A percentile compares a stretch with the other conserved stretches of the same genome.
Evolutionary conservation across 2,329 filamentous ascomycete genomes (phyloP).

Genomic region (Cytospora piceae): DNA sequence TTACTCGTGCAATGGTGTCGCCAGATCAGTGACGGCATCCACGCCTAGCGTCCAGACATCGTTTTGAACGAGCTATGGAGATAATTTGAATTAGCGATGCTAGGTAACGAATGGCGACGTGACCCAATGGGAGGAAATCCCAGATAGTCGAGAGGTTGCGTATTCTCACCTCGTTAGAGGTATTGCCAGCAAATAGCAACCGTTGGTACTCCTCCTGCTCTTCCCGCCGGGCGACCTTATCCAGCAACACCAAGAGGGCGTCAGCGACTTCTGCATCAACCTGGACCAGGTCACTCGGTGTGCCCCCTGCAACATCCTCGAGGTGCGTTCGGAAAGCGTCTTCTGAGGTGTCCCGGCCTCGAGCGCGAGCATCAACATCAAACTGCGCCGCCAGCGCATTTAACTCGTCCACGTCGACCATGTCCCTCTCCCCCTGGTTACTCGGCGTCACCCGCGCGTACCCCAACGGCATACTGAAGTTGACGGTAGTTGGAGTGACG

Average conservation of each 20-base stretch:
- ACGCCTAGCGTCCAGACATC: conserved; percentile 19
- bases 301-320: background rate
- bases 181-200: conserved; percentile 11
- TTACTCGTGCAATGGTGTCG: conserved; percentile 26
- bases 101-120: background rate
- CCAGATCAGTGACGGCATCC: conserved; percentile 18
- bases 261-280: conserved; percentile 5
- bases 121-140: background rate
- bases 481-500: conserved; percentile 5
- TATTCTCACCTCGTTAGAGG: conserved; percentile 21
- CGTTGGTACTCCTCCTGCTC: conserved; percentile 27
- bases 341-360: conserved; percentile 3
- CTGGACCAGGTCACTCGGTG: background rate
- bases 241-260: conserved; percentile 1
- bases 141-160: too few species aligned
- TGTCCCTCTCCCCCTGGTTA: background rate
- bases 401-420: conserved; percentile 12
- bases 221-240: background rate
- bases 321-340: conserved; percentile 1
- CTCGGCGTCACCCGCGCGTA: background rate
- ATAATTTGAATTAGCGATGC: background rate
- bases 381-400: background rate
- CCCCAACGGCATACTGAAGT: conserved; percentile 9
- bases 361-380: background rate
- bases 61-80: conserved; percentile 10